These are phyloP conservation scores for Aristolochia contorta DNA, from an alignment of 164 flowering plant species.

Conservation along the genomic window DNA sequence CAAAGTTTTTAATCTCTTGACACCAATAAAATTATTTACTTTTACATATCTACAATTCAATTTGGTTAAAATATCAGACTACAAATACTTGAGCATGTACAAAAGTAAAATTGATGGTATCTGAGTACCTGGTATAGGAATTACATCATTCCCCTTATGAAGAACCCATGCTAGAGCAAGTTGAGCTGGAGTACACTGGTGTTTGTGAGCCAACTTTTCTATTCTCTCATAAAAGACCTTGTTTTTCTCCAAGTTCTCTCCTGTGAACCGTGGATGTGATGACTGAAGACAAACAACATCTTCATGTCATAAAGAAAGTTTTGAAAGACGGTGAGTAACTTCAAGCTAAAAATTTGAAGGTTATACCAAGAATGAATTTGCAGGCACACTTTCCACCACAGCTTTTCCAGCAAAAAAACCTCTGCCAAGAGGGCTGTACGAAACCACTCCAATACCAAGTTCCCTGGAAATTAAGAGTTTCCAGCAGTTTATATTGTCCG, in stretches of 20 bases:
- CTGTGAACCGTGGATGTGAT: constrained; percentile 23
- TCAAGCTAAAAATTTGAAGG: neutral
- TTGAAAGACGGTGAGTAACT: neutral
- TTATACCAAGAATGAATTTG: constrained; percentile 16
- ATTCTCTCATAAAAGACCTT: constrained; percentile 16
- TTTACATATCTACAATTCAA: too few species aligned
- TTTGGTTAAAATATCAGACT: neutral
- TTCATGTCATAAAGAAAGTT: neutral
- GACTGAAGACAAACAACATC: constrained; percentile 6
- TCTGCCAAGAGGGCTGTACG: constrained; percentile 41
- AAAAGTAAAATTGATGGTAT: neutral
- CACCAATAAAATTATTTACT: too few species aligned
- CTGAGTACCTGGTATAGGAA: constrained; percentile 29
- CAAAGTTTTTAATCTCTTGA: too few species aligned
- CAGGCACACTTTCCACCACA: constrained; percentile 20
- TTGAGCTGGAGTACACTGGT: constrained; percentile 24
- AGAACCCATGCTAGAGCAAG: constrained; percentile 31
- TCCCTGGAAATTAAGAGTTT: constrained; percentile 17
- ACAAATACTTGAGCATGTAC: neutral
- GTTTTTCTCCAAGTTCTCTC: constrained; percentile 24
- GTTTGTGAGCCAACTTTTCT: constrained; percentile 20
- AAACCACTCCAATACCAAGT: constrained; percentile 34
- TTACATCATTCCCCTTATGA: constrained; percentile 28
- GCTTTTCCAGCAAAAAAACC: constrained; percentile 39
- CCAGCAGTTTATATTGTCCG: too few species aligned